A percentile compares a stretch with the other conserved stretches of the same genome.
These are phyloP conservation scores for Monilinia polystroma DNA, from an alignment of 2,329 filamentous ascomycete species.

Conservation along the genomic window DNA sequence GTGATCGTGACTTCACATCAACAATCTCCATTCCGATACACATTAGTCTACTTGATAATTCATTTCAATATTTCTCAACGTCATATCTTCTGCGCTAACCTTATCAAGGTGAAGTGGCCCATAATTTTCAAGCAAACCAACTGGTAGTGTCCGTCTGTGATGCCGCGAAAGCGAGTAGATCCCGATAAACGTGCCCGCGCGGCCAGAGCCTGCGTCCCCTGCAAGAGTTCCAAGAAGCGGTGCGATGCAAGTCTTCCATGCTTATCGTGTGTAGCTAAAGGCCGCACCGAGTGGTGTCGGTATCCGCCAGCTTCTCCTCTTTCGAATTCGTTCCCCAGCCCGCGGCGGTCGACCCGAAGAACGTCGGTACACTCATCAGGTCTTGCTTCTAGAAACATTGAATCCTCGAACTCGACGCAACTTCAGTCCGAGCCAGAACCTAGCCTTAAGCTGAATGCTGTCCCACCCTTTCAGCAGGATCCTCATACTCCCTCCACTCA, in stretches of 20 bases:
- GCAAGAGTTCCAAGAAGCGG: slow-evolving; percentile 12
- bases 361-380: neutral
- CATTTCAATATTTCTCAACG: neutral
- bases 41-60: neutral
- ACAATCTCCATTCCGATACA: slow-evolving; percentile 1
- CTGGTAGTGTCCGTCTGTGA: slow-evolving; percentile 1
- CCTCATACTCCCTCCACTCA: neutral
- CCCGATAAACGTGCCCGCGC: slow-evolving; percentile 10
- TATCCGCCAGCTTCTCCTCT: slow-evolving; percentile 5
- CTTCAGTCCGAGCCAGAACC: neutral
- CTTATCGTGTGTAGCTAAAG: slow-evolving; percentile 1
- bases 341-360: neutral
- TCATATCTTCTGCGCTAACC: neutral
- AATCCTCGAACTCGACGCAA: neutral
- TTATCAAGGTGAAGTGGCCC: neutral
- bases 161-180: slow-evolving; percentile 3
- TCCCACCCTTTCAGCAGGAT: neutral
- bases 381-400: neutral
- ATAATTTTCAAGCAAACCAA: neutral
- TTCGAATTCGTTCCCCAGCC: neutral
- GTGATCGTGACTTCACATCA: slow-evolving; percentile 8
- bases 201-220: slow-evolving; percentile 11
- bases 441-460: neutral
- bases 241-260: slow-evolving; percentile 13
- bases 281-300: slow-evolving; percentile 7